Conservation (phyloP, 176 grass and related monocot genomes). For the Poa annua region DNA sequence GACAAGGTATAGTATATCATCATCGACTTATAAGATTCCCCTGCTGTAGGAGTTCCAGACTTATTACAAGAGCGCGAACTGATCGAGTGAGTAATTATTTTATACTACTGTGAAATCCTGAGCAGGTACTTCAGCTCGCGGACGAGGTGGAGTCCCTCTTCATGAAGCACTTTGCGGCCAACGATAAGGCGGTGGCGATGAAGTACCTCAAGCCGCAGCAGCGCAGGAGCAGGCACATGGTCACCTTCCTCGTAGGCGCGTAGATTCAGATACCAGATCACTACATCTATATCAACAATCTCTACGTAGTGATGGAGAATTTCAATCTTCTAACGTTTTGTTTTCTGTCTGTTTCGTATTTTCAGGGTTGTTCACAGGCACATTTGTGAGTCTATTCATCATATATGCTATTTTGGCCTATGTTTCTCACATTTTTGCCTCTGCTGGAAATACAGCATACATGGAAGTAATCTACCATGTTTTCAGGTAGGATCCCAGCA, state of each 20-base stretch:
- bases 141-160: constrained; percentile 93
- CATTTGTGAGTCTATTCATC: constrained; percentile 72
- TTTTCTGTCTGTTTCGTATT: neutral
- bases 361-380: constrained; percentile 90
- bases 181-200: constrained; percentile 78
- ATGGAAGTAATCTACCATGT: constrained; percentile 85
- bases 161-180: constrained; percentile 63
- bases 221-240: constrained; percentile 67
- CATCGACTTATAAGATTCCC: neutral
- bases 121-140: constrained; percentile 71
- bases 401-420: constrained; percentile 86
- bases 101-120: neutral
- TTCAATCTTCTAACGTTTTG: neutral
- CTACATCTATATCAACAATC: neutral
- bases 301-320: neutral
- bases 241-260: constrained; percentile 86
- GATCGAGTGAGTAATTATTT: too few species aligned
- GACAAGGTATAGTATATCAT: constrained; percentile 84
- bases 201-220: constrained; percentile 84
- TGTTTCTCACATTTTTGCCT: constrained; percentile 78
- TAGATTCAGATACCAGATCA: too few species aligned
- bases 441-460: constrained; percentile 62
- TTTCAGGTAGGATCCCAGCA: constrained; percentile 57
- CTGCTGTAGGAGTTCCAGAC: neutral
- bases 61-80: neutral